Conservation (phyloP, 129 eudicot species). For the carrot (Daucus carota) region DNA sequence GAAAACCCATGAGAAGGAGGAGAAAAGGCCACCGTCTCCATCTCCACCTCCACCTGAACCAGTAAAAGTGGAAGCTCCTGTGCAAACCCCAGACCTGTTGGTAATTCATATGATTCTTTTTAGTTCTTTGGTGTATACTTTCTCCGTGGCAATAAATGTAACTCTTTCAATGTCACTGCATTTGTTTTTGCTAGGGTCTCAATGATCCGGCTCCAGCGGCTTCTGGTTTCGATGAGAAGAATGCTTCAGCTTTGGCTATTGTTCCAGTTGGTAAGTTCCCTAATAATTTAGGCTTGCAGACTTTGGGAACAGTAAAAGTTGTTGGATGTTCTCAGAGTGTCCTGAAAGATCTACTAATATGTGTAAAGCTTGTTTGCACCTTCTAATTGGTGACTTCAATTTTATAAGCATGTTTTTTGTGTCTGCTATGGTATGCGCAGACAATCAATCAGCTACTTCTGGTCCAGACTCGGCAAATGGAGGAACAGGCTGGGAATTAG, state of each 20-base stretch:
- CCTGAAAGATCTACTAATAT: background rate
- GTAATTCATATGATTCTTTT: slow-evolving; percentile 24
- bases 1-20: slow-evolving; percentile 36
- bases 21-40: slow-evolving; percentile 39
- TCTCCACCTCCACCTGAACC: slow-evolving; percentile 59
- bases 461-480: slow-evolving; percentile 42
- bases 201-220: slow-evolving; percentile 65
- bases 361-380: background rate
- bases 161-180: slow-evolving; percentile 8
- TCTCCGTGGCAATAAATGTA: background rate
- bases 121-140: background rate
- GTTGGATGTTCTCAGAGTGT: background rate
- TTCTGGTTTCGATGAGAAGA: slow-evolving; percentile 68
- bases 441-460: slow-evolving; percentile 32
- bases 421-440: slow-evolving; percentile 16
- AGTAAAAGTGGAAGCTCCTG: slow-evolving; percentile 52
- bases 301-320: background rate
- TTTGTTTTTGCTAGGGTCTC: slow-evolving; percentile 40
- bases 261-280: slow-evolving; percentile 71
- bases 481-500: slow-evolving; percentile 76
- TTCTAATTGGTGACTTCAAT: background rate
- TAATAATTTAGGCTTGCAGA: background rate
- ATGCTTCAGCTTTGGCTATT: slow-evolving; percentile 88
- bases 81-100: slow-evolving; percentile 70
- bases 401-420: background rate